Evolutionary conservation across 257 asterid species (phyloP).

Genomic region (Solanum tarapatanum): DNA sequence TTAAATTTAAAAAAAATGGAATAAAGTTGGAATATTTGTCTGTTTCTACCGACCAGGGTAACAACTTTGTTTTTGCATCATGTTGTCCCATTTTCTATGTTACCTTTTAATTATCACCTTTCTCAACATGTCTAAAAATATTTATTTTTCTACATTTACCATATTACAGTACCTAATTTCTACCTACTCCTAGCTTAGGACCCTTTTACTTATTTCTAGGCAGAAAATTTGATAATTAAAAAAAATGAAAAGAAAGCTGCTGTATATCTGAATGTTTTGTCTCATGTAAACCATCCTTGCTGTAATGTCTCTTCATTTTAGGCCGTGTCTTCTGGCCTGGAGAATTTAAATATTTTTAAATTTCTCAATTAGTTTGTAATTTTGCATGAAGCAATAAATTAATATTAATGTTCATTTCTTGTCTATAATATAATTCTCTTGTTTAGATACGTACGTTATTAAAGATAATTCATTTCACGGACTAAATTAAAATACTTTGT

Average conservation of each 20-base stretch:
- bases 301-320: slow-evolving; percentile 7
- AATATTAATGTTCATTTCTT: slow-evolving; percentile 1
- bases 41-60: slow-evolving; percentile 33
- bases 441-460: background rate
- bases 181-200: background rate
- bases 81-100: background rate
- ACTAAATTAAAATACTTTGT: background rate
- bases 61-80: slow-evolving; percentile 39
- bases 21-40: slow-evolving; percentile 32
- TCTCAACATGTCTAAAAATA: background rate
- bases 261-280: slow-evolving; percentile 36
- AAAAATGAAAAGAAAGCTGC: slow-evolving; percentile 5
- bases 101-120: background rate
- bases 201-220: slow-evolving; percentile 7
- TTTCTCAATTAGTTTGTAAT: slow-evolving; percentile 14
- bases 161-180: background rate
- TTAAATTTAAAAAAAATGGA: background rate
- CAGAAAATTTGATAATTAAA: slow-evolving; percentile 25
- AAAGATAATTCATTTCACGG: background rate
- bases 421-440: background rate
- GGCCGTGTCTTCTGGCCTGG: slow-evolving; percentile 1
- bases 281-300: slow-evolving; percentile 42
- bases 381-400: slow-evolving; percentile 20
- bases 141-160: background rate
- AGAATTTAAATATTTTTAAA: background rate